A percentile compares a stretch with the other conserved stretches of the same genome.
Conservation (phyloP, 495 filamentous ascomycete genomes). For the Diplogelasinospora grovesii region DNA sequence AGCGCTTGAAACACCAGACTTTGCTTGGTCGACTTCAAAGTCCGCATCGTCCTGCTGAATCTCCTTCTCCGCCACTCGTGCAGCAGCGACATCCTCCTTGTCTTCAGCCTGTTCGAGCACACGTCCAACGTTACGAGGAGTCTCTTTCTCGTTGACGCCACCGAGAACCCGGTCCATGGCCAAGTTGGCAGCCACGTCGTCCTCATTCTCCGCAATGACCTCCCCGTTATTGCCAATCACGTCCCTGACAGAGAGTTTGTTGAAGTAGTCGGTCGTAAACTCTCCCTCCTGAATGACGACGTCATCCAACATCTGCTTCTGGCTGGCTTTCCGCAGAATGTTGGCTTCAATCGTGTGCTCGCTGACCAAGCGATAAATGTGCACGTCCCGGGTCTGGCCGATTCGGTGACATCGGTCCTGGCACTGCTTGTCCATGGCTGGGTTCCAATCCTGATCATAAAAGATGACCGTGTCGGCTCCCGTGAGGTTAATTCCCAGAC, state of each 20-base stretch:
- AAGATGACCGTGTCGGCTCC: conserved; percentile 98
- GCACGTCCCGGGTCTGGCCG: conserved; percentile 94
- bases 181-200: conserved; percentile 58
- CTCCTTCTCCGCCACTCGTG: conserved; percentile 81
- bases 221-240: conserved; percentile 57
- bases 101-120: conserved; percentile 88
- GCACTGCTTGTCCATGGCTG: conserved; percentile 99
- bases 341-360: conserved; percentile 99
- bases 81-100: conserved; percentile 81
- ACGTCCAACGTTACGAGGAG: conserved; percentile 42
- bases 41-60: conserved; percentile 84
- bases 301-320: conserved; percentile 96
- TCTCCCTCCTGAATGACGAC: conserved; percentile 98
- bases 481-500: conserved; percentile 92
- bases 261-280: conserved; percentile 97
- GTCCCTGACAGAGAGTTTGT: conserved; percentile 66
- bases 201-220: conserved; percentile 49
- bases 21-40: conserved; percentile 70
- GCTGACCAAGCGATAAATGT: conserved; percentile 94
- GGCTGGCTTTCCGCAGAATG: conserved; percentile 90
- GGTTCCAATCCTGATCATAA: conserved; percentile 99
- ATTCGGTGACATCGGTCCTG: conserved; percentile 98
- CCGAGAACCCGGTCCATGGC: conserved; percentile 87
- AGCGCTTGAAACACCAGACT: conserved; percentile 38
- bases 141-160: conserved; percentile 42